These are phyloP conservation scores for Talaromyces thailandensis DNA, from an alignment of 495 filamentous ascomycete genomes.

Conservation along the genomic window DNA sequence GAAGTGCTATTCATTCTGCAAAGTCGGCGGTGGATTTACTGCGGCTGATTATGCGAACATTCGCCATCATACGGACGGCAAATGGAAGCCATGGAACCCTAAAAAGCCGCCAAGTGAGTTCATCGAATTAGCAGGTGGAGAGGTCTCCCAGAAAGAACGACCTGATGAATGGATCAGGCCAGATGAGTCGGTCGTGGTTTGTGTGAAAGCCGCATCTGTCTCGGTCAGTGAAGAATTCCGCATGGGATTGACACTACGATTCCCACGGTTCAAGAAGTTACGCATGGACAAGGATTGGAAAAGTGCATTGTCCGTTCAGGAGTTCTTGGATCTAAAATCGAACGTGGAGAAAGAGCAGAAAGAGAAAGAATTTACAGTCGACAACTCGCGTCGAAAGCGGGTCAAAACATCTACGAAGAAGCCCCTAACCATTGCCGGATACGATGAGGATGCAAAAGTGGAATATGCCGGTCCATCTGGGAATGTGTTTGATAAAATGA, in stretches of 20 bases:
- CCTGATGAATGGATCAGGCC: slow-evolving; percentile 95
- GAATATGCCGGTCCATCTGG: slow-evolving; percentile 48
- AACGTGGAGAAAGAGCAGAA: slow-evolving; percentile 65
- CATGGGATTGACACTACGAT: slow-evolving; percentile 71
- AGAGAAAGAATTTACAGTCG: slow-evolving; percentile 74
- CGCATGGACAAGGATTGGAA: slow-evolving; percentile 80
- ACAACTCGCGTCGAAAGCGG: slow-evolving; percentile 56
- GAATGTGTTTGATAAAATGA: slow-evolving; percentile 62
- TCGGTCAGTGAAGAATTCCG: slow-evolving; percentile 67
- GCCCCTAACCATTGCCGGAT: slow-evolving; percentile 61
- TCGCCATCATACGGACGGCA: slow-evolving; percentile 74
- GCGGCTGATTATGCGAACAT: slow-evolving; percentile 78
- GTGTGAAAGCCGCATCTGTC: slow-evolving; percentile 84
- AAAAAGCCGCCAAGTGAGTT: slow-evolving; percentile 70
- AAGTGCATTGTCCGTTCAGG: slow-evolving; percentile 63
- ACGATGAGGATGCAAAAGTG: slow-evolving; percentile 39
- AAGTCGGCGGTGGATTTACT: slow-evolving; percentile 88
- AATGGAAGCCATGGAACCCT: slow-evolving; percentile 81
- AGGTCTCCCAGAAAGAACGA: slow-evolving; percentile 58
- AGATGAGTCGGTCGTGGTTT: slow-evolving; percentile 74
- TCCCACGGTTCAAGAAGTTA: slow-evolving; percentile 81
- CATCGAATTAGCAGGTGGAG: slow-evolving; percentile 74
- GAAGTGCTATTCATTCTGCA: slow-evolving; percentile 89
- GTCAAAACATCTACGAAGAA: slow-evolving; percentile 59
- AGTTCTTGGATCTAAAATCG: slow-evolving; percentile 63